phyloP scores from a whole-genome alignment of 2,329 filamentous ascomycete species.

The Botrytis medusae region DNA sequence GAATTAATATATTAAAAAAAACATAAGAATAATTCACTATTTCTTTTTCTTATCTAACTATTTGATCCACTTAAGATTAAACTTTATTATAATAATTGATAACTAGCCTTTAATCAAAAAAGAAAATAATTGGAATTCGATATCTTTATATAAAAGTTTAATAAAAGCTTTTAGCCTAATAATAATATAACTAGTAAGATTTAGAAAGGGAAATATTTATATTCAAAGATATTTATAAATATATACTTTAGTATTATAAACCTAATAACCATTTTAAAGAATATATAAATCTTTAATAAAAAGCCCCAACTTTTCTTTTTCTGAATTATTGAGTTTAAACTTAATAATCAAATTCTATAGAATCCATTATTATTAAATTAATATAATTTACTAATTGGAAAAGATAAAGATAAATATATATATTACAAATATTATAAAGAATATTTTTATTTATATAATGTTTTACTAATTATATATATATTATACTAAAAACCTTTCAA shows the following conservation, averaged over 20 bases:
- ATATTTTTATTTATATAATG: background rate
- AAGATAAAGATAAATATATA: background rate
- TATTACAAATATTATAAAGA: background rate
- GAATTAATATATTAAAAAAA: constrained; percentile 18
- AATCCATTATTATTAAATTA: background rate
- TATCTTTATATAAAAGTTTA: constrained; percentile 33
- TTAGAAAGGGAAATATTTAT: background rate
- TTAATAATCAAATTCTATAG: background rate
- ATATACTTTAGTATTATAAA: background rate
- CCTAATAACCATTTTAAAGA: background rate
- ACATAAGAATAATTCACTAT: constrained; percentile 22
- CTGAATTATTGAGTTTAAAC: background rate
- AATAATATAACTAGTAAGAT: constrained; percentile 30
- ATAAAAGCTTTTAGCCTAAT: constrained; percentile 35
- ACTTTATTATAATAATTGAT: constrained; percentile 29
- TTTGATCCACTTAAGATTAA: constrained; percentile 37
- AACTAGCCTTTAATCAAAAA: constrained; percentile 25
- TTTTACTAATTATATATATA: background rate
- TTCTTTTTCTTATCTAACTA: constrained; percentile 31
- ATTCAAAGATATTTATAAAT: background rate
- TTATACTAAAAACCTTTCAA: background rate
- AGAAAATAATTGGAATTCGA: constrained; percentile 36
- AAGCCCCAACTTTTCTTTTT: background rate
- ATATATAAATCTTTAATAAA: background rate
- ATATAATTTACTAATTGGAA: background rate